Base-by-base conservation (phyloP, 768 basidiomycete genomes). In the Amanita thiersii region DNA sequence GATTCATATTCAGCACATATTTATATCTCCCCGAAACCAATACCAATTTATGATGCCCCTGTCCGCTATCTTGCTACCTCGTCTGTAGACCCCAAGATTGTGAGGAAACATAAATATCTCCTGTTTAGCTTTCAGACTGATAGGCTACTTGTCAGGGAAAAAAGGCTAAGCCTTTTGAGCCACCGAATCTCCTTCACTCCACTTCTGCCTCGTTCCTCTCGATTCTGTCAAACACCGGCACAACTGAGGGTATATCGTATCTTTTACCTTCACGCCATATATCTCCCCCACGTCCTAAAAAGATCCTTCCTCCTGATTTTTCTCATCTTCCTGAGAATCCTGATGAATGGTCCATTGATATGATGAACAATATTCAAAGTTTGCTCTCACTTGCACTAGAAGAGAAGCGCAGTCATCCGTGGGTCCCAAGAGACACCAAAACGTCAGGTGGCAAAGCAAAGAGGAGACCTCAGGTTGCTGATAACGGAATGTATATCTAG, bases 111-210 rank as follows among this genome's bases (percentile, higher is more conserved):
- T 36, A 53, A 46, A 4, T 37, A 30, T 30, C 37, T 30, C 35
- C n/a, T 29, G 9, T 15, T 39, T 24, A 7, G 31, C 28, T n/a
- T 43, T 7, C 25, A 28, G 33, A 14, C 35, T 42, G 33, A 12
- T 24, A 40, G 19, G 39, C n/a, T 8, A 18, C 17, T 36, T 24
- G 18, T 30, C 7, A 75, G 70, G 54, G 57, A 43, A 46, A 54
- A 2, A 50, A 57, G 14, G 58, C 64, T 0, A 49, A 66, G 37
- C 55, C 53, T 1, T 78, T 78, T 40, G 51, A 64, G 2, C 71
- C 78, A 2, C 79, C 79, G 11, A 81, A 81, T 47, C 61, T 81
- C 24, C 52, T 79, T 33, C 72, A 69, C 46, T 67, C 69, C 4
- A 69, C 73, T 1, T 69, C 76, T 0, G 76, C 79, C 3, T 65